These are phyloP conservation scores for Zygnema circumcarinatum DNA, from an alignment of 139 green algal species.

Conservation along the genomic window DNA sequence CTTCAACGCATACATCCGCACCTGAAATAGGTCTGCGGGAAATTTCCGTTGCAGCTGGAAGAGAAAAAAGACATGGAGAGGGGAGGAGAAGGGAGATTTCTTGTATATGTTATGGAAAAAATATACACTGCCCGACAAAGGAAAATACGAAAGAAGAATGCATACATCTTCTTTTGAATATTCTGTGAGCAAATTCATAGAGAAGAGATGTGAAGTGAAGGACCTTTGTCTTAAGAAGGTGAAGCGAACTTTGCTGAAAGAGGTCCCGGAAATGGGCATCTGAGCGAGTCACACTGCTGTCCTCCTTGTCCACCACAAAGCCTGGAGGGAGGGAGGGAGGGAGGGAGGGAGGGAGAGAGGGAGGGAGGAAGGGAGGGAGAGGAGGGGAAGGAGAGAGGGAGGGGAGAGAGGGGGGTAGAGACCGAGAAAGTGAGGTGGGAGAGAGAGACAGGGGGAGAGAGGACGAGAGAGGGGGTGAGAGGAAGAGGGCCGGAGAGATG, in stretches of 20 bases:
- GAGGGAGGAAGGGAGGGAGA: too few species aligned
- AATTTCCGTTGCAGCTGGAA: slow-evolving; percentile 54
- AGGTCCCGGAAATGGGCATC: slow-evolving; percentile 79
- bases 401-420: too few species aligned
- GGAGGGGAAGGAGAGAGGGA: too few species aligned
- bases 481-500: too few species aligned
- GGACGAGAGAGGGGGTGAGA: too few species aligned
- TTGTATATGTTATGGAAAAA: slow-evolving; percentile 10
- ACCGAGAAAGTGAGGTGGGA: too few species aligned
- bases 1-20: slow-evolving; percentile 76
- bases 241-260: slow-evolving; percentile 66
- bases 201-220: background rate
- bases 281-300: slow-evolving; percentile 84
- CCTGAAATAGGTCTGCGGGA: slow-evolving; percentile 65
- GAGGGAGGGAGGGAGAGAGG: slow-evolving; percentile 2
- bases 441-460: too few species aligned
- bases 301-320: slow-evolving; percentile 91
- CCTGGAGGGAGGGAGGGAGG: slow-evolving; percentile 18
- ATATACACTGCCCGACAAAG: background rate
- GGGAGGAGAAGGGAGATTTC: background rate
- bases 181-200: slow-evolving; percentile 1
- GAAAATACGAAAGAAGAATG: too few species aligned
- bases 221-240: slow-evolving; percentile 45
- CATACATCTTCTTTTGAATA: background rate
- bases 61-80: background rate